phyloP scores from a whole-genome alignment of 257 asterid genomes.

The Jacaranda mimosifolia region DNA sequence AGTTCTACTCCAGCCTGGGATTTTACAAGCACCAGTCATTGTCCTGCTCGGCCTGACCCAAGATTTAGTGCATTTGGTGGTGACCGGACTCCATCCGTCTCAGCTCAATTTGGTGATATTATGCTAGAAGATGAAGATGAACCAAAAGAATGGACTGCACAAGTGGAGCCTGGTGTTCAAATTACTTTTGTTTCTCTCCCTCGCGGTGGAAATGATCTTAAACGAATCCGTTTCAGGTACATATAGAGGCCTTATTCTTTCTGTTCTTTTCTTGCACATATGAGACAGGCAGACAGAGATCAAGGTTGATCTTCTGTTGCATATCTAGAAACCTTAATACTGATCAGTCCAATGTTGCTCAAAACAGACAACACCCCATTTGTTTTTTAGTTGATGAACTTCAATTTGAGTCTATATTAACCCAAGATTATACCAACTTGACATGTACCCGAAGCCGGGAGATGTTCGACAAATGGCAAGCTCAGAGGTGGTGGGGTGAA shows the following conservation, averaged over 20 bases:
- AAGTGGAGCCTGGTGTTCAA: slow-evolving; percentile 95
- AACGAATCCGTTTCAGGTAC: slow-evolving; percentile 89
- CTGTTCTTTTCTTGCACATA: not conserved
- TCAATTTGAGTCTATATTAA: too few relatives aligned
- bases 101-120: slow-evolving; percentile 51
- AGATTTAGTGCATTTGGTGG: slow-evolving; percentile 55
- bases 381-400: too few relatives aligned
- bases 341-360: too few relatives aligned
- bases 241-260: not conserved
- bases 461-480: slow-evolving; percentile 83
- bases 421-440: too few relatives aligned
- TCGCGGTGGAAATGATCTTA: slow-evolving; percentile 86
- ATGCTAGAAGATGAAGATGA: slow-evolving; percentile 68
- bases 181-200: slow-evolving; percentile 86
- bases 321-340: too few relatives aligned
- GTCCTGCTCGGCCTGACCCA: slow-evolving; percentile 48
- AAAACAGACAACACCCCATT: too few relatives aligned
- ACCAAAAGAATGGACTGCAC: slow-evolving; percentile 85
- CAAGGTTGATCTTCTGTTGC: too few relatives aligned
- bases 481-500: slow-evolving; percentile 91
- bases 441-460: slow-evolving; percentile 65
- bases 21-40: slow-evolving; percentile 48
- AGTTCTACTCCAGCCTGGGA: slow-evolving; percentile 79
- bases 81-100: slow-evolving; percentile 51
- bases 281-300: not conserved